These are phyloP conservation scores for Anthracocystis panici-leucophaei DNA, from an alignment of 1,284 basidiomycete species.

Conservation along the genomic window DNA sequence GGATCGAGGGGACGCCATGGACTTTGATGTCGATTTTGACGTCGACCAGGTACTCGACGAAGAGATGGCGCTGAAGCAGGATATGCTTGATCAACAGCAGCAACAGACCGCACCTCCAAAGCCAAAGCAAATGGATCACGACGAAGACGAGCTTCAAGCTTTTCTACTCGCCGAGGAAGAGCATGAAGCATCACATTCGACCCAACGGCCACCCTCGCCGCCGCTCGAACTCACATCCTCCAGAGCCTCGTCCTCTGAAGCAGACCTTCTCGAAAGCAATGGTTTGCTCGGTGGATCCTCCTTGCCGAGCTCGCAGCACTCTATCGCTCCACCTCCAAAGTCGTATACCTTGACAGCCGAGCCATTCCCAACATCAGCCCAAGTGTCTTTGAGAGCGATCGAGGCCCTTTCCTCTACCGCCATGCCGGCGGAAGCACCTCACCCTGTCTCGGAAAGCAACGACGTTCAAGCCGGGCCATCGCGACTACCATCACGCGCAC, in stretches of 20 bases:
- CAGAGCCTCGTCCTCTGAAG: slow-evolving; percentile 18
- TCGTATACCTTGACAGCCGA: slow-evolving; percentile 1
- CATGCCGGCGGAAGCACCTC: neutral
- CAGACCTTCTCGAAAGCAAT: slow-evolving; percentile 43
- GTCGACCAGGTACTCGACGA: slow-evolving; percentile 44
- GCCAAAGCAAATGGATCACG: neutral
- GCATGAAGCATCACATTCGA: slow-evolving; percentile 3
- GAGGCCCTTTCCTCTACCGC: slow-evolving; percentile 20
- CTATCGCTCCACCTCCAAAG: slow-evolving; percentile 6
- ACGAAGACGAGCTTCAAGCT: slow-evolving; percentile 43
- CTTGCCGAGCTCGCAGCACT: slow-evolving; percentile 35
- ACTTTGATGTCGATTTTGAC: slow-evolving; percentile 40
- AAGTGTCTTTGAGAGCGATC: slow-evolving; percentile 28
- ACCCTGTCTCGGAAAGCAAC: neutral
- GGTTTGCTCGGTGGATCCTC: slow-evolving; percentile 39
- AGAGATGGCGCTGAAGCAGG: slow-evolving; percentile 19
- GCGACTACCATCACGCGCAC: slow-evolving; percentile 11
- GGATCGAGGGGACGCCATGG: slow-evolving; percentile 21
- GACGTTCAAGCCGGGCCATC: slow-evolving; percentile 22
- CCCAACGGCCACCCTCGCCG: slow-evolving; percentile 6
- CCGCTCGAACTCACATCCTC: slow-evolving; percentile 7
- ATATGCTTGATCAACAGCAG: neutral
- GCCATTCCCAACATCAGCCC: slow-evolving; percentile 15
- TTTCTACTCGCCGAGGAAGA: slow-evolving; percentile 34
- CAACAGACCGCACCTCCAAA: neutral